Evolutionary conservation across 2,329 filamentous ascomycete genomes (phyloP).

Genomic region (Penicillium palitans): DNA sequence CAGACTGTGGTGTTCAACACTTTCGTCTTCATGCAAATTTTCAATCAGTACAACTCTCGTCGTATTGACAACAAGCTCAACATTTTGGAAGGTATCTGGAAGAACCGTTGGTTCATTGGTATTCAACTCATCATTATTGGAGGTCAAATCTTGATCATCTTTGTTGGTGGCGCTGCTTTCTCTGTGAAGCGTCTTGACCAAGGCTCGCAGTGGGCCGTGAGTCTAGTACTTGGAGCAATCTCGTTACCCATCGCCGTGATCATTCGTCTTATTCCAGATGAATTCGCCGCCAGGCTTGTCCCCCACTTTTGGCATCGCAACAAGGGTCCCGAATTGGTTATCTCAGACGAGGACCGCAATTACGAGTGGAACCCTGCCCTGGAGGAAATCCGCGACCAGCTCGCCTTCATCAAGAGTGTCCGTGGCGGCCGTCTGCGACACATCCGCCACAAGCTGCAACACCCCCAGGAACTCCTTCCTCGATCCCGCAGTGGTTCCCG

Average conservation of each 20-base stretch:
- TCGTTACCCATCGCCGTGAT: conserved; percentile 66
- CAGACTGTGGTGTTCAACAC: conserved; percentile 47
- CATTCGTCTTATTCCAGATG: conserved; percentile 61
- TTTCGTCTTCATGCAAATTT: conserved; percentile 51
- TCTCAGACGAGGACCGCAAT: conserved; percentile 49
- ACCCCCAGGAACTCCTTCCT: conserved; percentile 52
- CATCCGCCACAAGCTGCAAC: conserved; percentile 61
- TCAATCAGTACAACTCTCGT: conserved; percentile 53
- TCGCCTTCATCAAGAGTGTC: conserved; percentile 63
- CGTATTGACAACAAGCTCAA: conserved; percentile 49
- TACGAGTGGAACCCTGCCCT: conserved; percentile 62
- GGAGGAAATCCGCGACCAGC: conserved; percentile 63
- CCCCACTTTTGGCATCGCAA: conserved; percentile 42
- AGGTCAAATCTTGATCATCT: conserved; percentile 71
- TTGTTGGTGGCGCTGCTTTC: conserved; percentile 68
- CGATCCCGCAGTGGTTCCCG: conserved; percentile 46
- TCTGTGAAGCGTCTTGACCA: conserved; percentile 59
- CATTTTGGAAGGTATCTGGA: conserved; percentile 45
- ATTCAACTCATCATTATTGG: conserved; percentile 67
- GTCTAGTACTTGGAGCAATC: conserved; percentile 65
- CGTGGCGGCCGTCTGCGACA: conserved; percentile 62
- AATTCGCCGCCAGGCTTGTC: conserved; percentile 49
- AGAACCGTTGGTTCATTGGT: conserved; percentile 53
- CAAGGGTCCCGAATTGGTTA: conserved; percentile 43
- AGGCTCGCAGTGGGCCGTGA: conserved; percentile 69